Percentiles rank a stretch among this genome's conserved stretches.
Conservation (phyloP, 257 asterid species). For the Mitragyna speciosa region DNA sequence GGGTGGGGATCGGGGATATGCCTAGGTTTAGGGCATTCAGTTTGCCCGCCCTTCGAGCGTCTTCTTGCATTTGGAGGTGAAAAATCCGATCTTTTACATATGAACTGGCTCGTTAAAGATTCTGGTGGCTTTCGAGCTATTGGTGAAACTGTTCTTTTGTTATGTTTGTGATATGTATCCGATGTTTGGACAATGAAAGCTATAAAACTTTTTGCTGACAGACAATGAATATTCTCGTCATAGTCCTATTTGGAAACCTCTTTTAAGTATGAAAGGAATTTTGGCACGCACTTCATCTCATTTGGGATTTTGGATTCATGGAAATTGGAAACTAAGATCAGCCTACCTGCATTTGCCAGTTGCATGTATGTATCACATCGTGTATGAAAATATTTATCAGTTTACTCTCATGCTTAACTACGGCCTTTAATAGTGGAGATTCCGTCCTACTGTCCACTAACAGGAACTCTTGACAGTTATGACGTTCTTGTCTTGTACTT, state of each 20-base stretch:
- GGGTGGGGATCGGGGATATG: not conserved
- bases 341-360: not conserved
- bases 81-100: not conserved
- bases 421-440: not conserved
- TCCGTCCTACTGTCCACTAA: not conserved
- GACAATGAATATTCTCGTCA: not conserved
- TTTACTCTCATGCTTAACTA: not conserved
- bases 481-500: not conserved
- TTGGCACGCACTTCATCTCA: not conserved
- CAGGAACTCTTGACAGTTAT: not conserved
- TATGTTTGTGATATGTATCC: not conserved
- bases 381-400: not conserved
- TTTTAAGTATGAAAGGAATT: not conserved
- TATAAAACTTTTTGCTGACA: not conserved
- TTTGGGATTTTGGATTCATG: not conserved
- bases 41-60: not conserved
- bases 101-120: not conserved
- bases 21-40: not conserved
- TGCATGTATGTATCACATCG: not conserved
- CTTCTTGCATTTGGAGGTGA: not conserved
- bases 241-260: not conserved
- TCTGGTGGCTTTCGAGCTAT: not conserved
- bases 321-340: not conserved
- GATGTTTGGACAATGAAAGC: not conserved
- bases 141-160: not conserved